phyloP scores from a whole-genome alignment of 768 basidiomycete species.

The Tulasnella calospora region DNA sequence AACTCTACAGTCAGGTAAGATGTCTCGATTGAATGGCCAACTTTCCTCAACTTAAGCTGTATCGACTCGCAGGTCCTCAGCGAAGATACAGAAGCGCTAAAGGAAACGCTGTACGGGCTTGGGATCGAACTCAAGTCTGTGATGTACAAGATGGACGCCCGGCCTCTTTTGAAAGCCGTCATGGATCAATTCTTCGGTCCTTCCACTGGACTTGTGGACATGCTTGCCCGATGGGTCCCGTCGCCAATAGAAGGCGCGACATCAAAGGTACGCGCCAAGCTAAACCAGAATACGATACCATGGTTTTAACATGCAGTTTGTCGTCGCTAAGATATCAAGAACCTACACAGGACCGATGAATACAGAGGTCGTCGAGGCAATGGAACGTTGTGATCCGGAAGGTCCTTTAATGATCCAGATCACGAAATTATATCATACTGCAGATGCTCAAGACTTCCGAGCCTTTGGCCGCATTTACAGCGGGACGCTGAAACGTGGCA shows the following conservation, averaged over 20 bases:
- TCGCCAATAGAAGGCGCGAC: slow-evolving; percentile 44
- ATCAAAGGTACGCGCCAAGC: slow-evolving; percentile 34
- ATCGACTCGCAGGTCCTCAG: slow-evolving; percentile 64
- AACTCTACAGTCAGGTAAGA: slow-evolving; percentile 71
- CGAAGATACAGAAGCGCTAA: slow-evolving; percentile 85
- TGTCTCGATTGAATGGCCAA: neutral
- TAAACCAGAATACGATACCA: neutral
- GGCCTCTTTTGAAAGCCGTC: slow-evolving; percentile 89
- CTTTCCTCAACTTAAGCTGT: neutral
- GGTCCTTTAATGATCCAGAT: slow-evolving; percentile 92
- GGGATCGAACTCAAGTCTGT: slow-evolving; percentile 84
- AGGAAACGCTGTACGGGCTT: slow-evolving; percentile 67
- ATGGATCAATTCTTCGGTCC: slow-evolving; percentile 95
- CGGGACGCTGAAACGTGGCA: slow-evolving; percentile 79
- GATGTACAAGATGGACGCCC: slow-evolving; percentile 98
- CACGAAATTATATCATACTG: slow-evolving; percentile 91
- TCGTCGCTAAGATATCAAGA: slow-evolving; percentile 54
- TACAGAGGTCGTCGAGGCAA: slow-evolving; percentile 67
- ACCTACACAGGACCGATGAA: slow-evolving; percentile 88
- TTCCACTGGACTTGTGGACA: slow-evolving; percentile 82
- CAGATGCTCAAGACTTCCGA: slow-evolving; percentile 93
- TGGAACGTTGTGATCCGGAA: slow-evolving; percentile 76
- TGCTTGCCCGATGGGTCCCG: slow-evolving; percentile 86
- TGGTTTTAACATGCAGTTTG: neutral
- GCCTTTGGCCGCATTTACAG: slow-evolving; percentile 93